Conservation (phyloP, 2,329 filamentous ascomycete genomes). For the Periconia sp. region DNA sequence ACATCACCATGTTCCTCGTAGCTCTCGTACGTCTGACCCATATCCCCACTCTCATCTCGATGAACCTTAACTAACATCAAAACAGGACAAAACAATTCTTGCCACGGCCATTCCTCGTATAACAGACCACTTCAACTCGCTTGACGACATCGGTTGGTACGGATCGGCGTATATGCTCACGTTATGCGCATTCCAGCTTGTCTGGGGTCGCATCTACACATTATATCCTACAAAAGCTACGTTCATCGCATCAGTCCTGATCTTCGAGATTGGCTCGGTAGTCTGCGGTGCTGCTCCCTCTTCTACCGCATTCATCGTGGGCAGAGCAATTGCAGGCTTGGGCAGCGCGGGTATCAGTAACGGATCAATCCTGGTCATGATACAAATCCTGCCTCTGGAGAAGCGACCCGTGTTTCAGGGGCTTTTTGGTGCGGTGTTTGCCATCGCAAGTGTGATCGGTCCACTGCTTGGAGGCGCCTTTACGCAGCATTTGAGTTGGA, state of each 20-base stretch:
- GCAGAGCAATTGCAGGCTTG: slow-evolving; percentile 24
- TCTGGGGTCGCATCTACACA: slow-evolving; percentile 49
- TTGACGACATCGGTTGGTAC: slow-evolving; percentile 36
- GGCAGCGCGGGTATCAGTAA: slow-evolving; percentile 32
- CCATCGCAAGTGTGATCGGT: slow-evolving; percentile 44
- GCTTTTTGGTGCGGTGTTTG: slow-evolving; percentile 53
- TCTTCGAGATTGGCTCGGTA: slow-evolving; percentile 27
- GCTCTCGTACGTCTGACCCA: slow-evolving; percentile 5
- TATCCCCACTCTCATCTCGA: neutral
- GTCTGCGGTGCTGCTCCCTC: slow-evolving; percentile 24
- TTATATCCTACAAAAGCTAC: slow-evolving; percentile 2
- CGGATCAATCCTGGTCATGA: slow-evolving; percentile 53
- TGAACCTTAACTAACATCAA: neutral
- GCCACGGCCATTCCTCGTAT: slow-evolving; percentile 37
- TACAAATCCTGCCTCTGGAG: slow-evolving; percentile 48
- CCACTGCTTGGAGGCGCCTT: slow-evolving; percentile 43
- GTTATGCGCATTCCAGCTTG: slow-evolving; percentile 48
- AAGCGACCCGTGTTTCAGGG: slow-evolving; percentile 54
- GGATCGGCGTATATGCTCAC: slow-evolving; percentile 51
- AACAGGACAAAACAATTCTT: slow-evolving; percentile 18
- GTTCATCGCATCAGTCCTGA: slow-evolving; percentile 24
- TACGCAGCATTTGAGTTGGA: slow-evolving; percentile 56
- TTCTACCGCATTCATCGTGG: slow-evolving; percentile 21
- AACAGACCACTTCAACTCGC: slow-evolving; percentile 33
- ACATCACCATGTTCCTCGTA: slow-evolving; percentile 10